Evolutionary conservation across 192 early-diverging fungal genomes (phyloP).

Genomic region (Backusella psychrophila): DNA sequence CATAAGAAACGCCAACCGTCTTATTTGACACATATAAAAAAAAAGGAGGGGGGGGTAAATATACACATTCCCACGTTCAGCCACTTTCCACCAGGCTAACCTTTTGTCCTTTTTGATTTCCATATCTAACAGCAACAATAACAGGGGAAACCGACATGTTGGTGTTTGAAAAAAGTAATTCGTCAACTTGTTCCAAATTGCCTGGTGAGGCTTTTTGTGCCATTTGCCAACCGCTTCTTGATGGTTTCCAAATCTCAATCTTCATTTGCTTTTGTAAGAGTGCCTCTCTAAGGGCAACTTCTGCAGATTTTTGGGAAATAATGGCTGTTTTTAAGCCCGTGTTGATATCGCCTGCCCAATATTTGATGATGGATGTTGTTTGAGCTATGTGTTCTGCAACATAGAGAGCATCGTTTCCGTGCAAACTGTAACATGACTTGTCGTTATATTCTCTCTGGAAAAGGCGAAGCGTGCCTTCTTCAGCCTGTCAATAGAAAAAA

Average conservation of each 20-base stretch:
- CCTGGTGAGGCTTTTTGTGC: slow-evolving; percentile 83
- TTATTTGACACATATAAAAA: slow-evolving; percentile 7
- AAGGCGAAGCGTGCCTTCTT: slow-evolving; percentile 59
- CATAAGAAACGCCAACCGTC: slow-evolving; percentile 84
- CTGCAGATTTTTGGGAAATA: slow-evolving; percentile 74
- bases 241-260: slow-evolving; percentile 81
- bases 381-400: slow-evolving; percentile 87
- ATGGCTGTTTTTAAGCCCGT: slow-evolving; percentile 74
- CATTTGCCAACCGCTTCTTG: slow-evolving; percentile 51
- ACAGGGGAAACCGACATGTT: slow-evolving; percentile 75
- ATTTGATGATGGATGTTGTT: slow-evolving; percentile 88
- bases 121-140: slow-evolving; percentile 74
- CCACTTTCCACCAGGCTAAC: slow-evolving; percentile 20
- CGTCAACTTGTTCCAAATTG: slow-evolving; percentile 89
- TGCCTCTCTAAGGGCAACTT: slow-evolving; percentile 76
- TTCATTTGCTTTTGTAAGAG: slow-evolving; percentile 70
- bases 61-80: neutral
- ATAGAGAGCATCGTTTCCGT: slow-evolving; percentile 87
- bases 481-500: slow-evolving; percentile 33
- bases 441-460: slow-evolving; percentile 65
- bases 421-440: slow-evolving; percentile 83
- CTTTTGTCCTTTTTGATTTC: slow-evolving; percentile 58
- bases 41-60: neutral
- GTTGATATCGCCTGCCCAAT: slow-evolving; percentile 63
- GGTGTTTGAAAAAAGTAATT: slow-evolving; percentile 75